phyloP scores from a whole-genome alignment of 2,329 filamentous ascomycete species.

The Scytalidium sp. region DNA sequence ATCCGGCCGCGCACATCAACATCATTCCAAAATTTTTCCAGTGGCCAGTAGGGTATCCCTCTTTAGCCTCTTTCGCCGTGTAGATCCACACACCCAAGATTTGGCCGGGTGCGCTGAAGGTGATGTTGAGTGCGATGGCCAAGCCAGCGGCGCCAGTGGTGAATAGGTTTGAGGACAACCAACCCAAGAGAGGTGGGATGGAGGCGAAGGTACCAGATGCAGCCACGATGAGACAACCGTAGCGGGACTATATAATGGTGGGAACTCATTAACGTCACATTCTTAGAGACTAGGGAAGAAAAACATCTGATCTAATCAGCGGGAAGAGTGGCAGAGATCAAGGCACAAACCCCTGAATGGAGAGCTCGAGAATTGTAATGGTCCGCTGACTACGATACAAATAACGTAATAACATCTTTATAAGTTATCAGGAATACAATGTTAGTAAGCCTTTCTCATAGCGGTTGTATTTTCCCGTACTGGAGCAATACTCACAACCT shows the following conservation, averaged over 20 bases:
- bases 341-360: conserved; percentile 43
- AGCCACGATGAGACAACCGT: conserved; percentile 65
- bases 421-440: neutral
- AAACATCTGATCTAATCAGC: conserved; percentile 45
- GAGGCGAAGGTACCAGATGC: conserved; percentile 62
- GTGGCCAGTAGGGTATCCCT: too few relatives aligned
- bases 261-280: too few relatives aligned
- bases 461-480: too few relatives aligned
- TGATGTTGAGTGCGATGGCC: conserved; percentile 66
- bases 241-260: conserved; percentile 40
- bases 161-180: conserved; percentile 46
- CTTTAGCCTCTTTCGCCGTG: too few relatives aligned
- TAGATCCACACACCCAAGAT: conserved; percentile 70
- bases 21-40: too few relatives aligned
- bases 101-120: conserved; percentile 63
- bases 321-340: conserved; percentile 46
- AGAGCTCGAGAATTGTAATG: conserved; percentile 52
- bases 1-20: neutral
- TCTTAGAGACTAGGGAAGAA: neutral
- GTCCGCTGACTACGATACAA: conserved; percentile 56
- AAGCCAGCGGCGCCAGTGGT: conserved; percentile 62
- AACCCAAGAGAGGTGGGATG: conserved; percentile 53
- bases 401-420: conserved; percentile 36
- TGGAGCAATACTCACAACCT: conserved; percentile 35
- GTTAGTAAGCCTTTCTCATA: neutral